Base-by-base conservation (phyloP, 108 stramenopile species). In the Cyclotella sp. region DNA sequence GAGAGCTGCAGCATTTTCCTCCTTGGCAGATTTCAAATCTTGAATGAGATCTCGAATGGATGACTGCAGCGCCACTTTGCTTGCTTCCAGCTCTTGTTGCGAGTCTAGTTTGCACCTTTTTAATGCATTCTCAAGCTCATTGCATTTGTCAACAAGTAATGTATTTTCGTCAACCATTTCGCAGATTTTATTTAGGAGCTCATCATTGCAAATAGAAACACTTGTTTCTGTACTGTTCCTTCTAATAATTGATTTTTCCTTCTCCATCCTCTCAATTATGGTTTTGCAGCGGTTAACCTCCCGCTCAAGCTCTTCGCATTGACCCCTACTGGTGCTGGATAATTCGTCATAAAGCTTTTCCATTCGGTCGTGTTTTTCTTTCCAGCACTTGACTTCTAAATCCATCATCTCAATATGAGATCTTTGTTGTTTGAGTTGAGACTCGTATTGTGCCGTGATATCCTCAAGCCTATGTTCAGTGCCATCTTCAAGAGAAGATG, bases 111-210 rank as follows among this genome's bases (percentile, higher is more conserved):
- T 73, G 46, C 27, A 61, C 26, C 28, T 22, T 7, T 53, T 43
- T 41, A 75, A 21, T 55, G 65, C 74, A 9, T 43, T 22, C 34
- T 75, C 64, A 16, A 75, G 65, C 27, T 54, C 46, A 21, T 66
- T 18, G 58, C 77, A 78, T 5, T 62, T 51, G 28, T 64, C 62
- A 3, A 66, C 22, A 18, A 78, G 70, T 34, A 16, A 12, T 19
- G 69, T 41, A 40, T 72, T 78, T 34, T 78, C 77, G 27, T 71
- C 77, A 13, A 62, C 70, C 57, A 78, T 18, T 27, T 72, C 55
- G 39, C 63, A 49, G 14, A 78, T 53, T 47, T 71, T 70, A 28
- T 30, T 22, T 9, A 72, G 51, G 7, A 71, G 63, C 40, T 71
- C 70, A 34, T 72, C 77, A 29, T 78, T 78, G 21, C 63, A 39